Evolutionary conservation across 2,329 filamentous ascomycete genomes (phyloP).

Genomic region (Aspergillus brasiliensis): DNA sequence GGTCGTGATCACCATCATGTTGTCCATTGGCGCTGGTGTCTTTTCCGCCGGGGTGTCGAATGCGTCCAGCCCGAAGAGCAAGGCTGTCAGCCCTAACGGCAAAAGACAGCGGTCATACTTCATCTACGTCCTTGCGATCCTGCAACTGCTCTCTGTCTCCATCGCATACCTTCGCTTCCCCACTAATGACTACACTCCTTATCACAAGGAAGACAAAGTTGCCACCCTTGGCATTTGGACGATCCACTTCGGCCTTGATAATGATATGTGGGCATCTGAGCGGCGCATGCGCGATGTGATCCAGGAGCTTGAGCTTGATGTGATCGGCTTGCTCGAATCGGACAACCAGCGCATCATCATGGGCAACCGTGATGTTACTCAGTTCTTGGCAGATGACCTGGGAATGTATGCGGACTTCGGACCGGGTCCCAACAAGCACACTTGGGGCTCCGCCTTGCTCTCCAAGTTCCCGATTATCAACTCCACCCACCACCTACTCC

Average conservation of each 20-base stretch:
- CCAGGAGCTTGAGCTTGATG: constrained; percentile 93
- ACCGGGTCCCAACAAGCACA: constrained; percentile 97
- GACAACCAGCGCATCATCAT: constrained; percentile 98
- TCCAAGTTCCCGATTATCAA: constrained; percentile 98
- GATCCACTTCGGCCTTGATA: constrained; percentile 95
- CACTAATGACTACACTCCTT: constrained; percentile 84
- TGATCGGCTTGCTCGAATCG: constrained; percentile 89
- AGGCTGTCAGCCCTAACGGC: constrained; percentile 39
- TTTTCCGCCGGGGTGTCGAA: constrained; percentile 66
- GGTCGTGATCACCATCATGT: constrained; percentile 87
- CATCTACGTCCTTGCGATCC: constrained; percentile 68
- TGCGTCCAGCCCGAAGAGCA: constrained; percentile 48
- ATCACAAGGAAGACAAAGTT: constrained; percentile 83
- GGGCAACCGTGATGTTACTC: constrained; percentile 96
- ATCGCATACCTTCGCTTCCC: constrained; percentile 90
- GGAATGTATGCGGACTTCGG: constrained; percentile 99
- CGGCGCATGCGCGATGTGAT: constrained; percentile 88
- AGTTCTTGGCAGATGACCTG: constrained; percentile 91
- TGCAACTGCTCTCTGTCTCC: constrained; percentile 79
- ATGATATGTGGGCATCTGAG: constrained; percentile 98
- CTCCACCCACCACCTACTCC: constrained; percentile 92
- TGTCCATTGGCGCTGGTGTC: constrained; percentile 79
- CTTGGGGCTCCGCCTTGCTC: constrained; percentile 88
- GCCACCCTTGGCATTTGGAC: constrained; percentile 98
- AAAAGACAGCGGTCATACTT: constrained; percentile 66